Conservation (phyloP, 306 rosid genomes). For the Casuarina cunninghamiana region DNA sequence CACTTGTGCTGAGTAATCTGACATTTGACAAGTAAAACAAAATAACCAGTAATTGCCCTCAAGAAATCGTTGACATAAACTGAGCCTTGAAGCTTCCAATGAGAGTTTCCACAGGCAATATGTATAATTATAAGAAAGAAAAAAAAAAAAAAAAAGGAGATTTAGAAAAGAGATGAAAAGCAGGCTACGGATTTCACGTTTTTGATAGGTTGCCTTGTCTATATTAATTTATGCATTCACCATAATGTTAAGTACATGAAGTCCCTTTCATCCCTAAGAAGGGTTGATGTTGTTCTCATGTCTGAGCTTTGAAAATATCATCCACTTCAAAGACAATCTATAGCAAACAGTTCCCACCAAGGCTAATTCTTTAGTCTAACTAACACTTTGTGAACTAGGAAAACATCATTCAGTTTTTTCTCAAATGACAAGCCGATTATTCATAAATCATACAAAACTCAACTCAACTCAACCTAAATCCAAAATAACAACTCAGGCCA, state of each 20-base stretch:
- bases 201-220: neutral
- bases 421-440: neutral
- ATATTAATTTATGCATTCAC: neutral
- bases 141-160: neutral
- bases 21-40: slow-evolving; percentile 21
- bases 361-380: neutral
- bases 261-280: neutral
- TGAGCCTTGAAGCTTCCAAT: neutral
- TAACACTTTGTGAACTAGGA: neutral
- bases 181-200: neutral
- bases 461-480: neutral
- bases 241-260: neutral
- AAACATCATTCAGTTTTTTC: neutral
- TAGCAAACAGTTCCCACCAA: neutral
- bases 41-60: slow-evolving; percentile 10
- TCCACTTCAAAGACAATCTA: neutral
- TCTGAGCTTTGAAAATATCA: neutral
- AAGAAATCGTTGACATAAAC: neutral
- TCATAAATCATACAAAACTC: neutral
- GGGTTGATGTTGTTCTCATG: neutral
- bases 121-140: neutral
- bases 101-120: neutral
- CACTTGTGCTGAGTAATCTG: slow-evolving; percentile 89
- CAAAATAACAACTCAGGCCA: neutral
- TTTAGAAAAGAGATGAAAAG: neutral